Evolutionary conservation across 108 stramenopile genomes (phyloP), one percentile per base, ranked within the genome.

Genomic region (Poteriospumella lacustris): DNA sequence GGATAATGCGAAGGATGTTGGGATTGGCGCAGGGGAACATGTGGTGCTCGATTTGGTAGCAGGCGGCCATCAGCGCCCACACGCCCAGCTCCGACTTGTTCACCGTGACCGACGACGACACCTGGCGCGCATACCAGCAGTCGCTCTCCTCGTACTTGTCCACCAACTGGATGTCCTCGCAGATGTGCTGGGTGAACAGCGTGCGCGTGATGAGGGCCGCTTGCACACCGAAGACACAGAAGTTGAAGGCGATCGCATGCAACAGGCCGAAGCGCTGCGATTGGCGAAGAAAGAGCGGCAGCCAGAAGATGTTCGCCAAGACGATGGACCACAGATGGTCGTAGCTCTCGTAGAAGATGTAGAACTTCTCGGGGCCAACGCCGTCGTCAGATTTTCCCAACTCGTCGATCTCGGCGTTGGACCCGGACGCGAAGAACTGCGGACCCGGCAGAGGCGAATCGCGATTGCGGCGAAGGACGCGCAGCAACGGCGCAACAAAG

Each of bases 11-110:
- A 76, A 80, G 75, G 0, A 43, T 76, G 58, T 77, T 67, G 76
- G 80, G 76, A 39, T 58, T 78, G 76, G 80, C 40, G 19, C 76
- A 68, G 5, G 82, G 82, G 79, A 83, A 83, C 26, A 83, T 58
- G 76, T 83, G 82, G 75, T 83, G 82, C 82, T 83, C 82, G 43
- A 83, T 83, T 56, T 83, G 82, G 80, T 77, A 80, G 79, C 80
- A 77, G 75, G 80, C 77, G 19, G 80, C 82, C 44, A 3, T 47
- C 44, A 12, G 3, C 44, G n/a, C n/a, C n/a, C n/a, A n/a, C n/a
- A n/a, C n/a, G n/a, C n/a, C n/a, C n/a, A 47, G 9, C 9, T 12
- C 44, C 44, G 9, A 15, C 44, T 3, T 47, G 9, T 47, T 47
- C 44, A 47, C 44, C 9, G 9, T 47, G 9, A 15, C 15, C 15